Evolutionary conservation across 768 basidiomycete species (phyloP), one percentile per base, ranked within the genome.

Genomic region (Tulasnella sp.): DNA sequence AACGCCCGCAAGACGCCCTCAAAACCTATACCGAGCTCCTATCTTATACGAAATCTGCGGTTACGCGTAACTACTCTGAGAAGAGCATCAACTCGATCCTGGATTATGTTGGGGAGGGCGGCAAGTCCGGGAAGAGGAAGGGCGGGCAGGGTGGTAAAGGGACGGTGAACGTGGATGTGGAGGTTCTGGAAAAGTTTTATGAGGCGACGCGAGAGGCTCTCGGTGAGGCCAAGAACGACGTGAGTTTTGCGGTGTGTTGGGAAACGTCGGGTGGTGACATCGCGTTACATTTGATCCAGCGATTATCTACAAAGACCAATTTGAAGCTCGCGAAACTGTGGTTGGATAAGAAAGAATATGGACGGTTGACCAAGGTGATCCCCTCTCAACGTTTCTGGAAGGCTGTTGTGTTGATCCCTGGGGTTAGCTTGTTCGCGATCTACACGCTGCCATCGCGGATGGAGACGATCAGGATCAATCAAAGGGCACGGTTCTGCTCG

Each of bases 81-180:
- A 99, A 98, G 75, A 86, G 88, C 15, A 99, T 99, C 74, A 99
- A 99, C 67, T 87, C 88, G 56, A 96, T 99, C 62, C 74, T 99
- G 62, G 96, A 99, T 69, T 98, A 98, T 63, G 96, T 98, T 37
- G 92, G 92, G 9, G 92, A 92, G 45, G 72, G 72, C 53, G 83
- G 83, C 1, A 77, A 84, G 48, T 85, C 86, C 68, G 82, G 84
- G 17, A 74, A 70, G 58, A 68, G 78, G 62, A 69, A 71, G 36
- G 78, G 77, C 19, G 66, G 67, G 8, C 75, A 72, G 2, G 86
- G 84, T 2, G 72, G 72, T 2, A 78, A 86, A 3, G 84, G 86
- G 59, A 63, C 41, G 29, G 53, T 23, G 27, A 59, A 40, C 52
- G 69, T 75, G 41, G 68, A 72, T 59, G 86, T 96, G 8, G 86